Evolutionary conservation across 2,329 filamentous ascomycete species (phyloP), one percentile per base, ranked within the genome.

Genomic region (Fusarium albosuccineum): DNA sequence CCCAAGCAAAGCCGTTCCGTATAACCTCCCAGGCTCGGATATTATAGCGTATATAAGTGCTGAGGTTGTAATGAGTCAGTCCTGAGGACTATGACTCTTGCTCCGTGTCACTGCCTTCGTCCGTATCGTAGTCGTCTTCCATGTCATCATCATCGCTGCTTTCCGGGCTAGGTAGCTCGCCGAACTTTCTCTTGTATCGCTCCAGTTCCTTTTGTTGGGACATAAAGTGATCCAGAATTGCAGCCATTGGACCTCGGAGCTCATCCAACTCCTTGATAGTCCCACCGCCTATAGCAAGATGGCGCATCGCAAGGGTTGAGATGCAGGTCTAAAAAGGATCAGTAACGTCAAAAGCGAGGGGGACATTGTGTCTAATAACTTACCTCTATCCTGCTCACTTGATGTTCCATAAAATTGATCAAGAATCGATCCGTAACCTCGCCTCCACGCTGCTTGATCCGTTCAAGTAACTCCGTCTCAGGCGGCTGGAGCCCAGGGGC

Each of bases 301-400:
- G 91, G 49, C 95, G 91, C 72, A 97, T 83, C 11, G 89, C 83
- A 51, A 97, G 86, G 1, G 92, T 93, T 33, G 91, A 92, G 70
- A 94, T 87, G 75, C 92, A 96, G 52, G 92, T 91, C 93, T 97
- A 45, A 70, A 55, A 9, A 14, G 40, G 13, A 62, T 79, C 70
- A 79, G 73, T 49, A 46, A 55, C 51, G 26, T 22, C n/a, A 27
- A 49, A 13, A 33, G 41, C 13, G 45, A 17, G 10, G 5, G 9
- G 5, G 9, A 36, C 16, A 13, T 13, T 10, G 46, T 14, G 89
- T 80, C 83, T 95, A 93, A 88, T 98, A 59, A 52, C 90, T 80
- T 83, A 97, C 94, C 89, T 99, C 96, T 77, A 99, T 97, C 74
- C 96, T 89, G 77, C 92, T 94, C 71, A 99, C 92, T 85, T 97